Conservation (phyloP, 495 filamentous ascomycete genomes). For the Daldinia childiae region DNA sequence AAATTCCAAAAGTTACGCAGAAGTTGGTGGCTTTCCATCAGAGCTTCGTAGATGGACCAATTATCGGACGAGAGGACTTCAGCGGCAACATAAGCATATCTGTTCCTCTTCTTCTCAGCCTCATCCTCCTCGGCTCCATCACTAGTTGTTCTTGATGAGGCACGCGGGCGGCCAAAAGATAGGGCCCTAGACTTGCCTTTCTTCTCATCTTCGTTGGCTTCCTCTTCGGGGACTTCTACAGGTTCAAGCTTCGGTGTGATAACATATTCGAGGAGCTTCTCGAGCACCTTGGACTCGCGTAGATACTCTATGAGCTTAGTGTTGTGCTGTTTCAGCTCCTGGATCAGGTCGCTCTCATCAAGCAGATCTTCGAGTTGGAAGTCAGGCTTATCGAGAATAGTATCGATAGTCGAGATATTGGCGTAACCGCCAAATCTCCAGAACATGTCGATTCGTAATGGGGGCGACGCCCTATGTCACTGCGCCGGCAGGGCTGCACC, state of each 20-base stretch:
- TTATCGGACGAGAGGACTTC: conserved; percentile 96
- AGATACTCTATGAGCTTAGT: conserved; percentile 97
- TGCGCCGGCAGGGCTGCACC: conserved; percentile 44
- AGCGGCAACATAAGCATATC: conserved; percentile 89
- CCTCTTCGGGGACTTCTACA: conserved; percentile 68
- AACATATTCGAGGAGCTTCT: conserved; percentile 90
- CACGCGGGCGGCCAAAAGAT: conserved; percentile 56
- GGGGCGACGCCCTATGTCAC: conserved; percentile 49
- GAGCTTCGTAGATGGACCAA: conserved; percentile 92
- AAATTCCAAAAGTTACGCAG: conserved; percentile 92
- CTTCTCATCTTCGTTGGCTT: conserved; percentile 63
- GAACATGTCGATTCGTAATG: conserved; percentile 77
- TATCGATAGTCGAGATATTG: conserved; percentile 94
- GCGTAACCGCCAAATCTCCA: conserved; percentile 99
- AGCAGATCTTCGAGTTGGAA: conserved; percentile 95
- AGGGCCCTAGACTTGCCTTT: conserved; percentile 61
- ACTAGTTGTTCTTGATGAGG: conserved; percentile 53
- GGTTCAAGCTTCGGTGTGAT: conserved; percentile 74
- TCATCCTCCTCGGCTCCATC: conserved; percentile 65
- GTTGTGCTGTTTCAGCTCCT: conserved; percentile 98
- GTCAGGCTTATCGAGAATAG: conserved; percentile 92
- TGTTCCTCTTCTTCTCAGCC: conserved; percentile 84
- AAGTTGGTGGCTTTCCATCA: conserved; percentile 82
- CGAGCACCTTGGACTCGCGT: conserved; percentile 85
- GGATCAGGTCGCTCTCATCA: conserved; percentile 93